phyloP scores from a whole-genome alignment of 192 early-diverging fungal species.

The Phycomyces nitens region DNA sequence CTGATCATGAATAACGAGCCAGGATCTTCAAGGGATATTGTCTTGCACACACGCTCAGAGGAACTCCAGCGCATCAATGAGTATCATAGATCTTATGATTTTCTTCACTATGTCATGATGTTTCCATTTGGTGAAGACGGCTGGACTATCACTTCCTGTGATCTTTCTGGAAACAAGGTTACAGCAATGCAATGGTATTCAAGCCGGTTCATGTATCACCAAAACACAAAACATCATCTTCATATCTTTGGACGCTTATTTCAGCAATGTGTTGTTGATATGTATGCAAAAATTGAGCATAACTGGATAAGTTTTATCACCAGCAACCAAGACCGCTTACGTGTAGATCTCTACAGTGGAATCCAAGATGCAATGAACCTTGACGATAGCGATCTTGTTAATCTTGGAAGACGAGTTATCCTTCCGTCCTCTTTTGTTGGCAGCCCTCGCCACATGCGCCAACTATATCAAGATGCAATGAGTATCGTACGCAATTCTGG shows the following conservation, averaged over 20 bases:
- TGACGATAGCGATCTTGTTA: neutral
- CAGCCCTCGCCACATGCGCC: slow-evolving; percentile 16
- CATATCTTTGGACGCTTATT: slow-evolving; percentile 5
- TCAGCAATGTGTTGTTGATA: slow-evolving; percentile 9
- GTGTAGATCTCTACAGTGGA: neutral
- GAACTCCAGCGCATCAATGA: neutral
- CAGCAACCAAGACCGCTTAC: neutral
- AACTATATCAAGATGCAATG: slow-evolving; percentile 34
- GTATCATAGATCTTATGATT: neutral
- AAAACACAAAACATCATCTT: neutral
- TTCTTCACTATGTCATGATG: neutral
- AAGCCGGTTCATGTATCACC: neutral
- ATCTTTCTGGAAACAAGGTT: neutral
- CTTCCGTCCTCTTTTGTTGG: slow-evolving; percentile 23
- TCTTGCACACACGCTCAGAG: neutral
- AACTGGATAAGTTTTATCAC: neutral
- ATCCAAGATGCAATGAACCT: neutral
- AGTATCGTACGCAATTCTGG: slow-evolving; percentile 7
- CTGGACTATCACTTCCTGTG: neutral
- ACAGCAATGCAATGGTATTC: neutral
- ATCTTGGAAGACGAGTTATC: slow-evolving; percentile 3
- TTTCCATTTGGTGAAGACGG: neutral
- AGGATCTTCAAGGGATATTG: neutral
- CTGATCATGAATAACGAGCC: neutral
- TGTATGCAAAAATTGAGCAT: slow-evolving; percentile 8